Base-by-base conservation (phyloP, 139 green algal species). In the Ettlia oleoabundans region DNA sequence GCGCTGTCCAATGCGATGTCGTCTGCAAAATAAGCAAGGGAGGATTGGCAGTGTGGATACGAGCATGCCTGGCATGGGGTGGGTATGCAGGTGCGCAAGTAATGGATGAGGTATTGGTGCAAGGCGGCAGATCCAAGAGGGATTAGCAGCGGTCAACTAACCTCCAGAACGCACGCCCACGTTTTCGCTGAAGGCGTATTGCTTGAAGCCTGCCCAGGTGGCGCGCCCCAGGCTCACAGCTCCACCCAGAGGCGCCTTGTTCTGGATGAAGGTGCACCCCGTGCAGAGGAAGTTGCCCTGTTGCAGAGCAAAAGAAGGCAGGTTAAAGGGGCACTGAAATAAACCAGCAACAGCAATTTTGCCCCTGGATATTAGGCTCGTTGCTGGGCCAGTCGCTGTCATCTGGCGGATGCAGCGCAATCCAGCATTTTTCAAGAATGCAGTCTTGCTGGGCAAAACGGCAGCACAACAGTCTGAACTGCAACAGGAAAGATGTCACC, bases 241-340 rank as follows among this genome's bases (percentile, higher is more conserved):
- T 7, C 78, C 78, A 2, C 78, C 78, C 78, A 77, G 8, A 6
- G 62, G 62, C 2, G 78, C 78, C 47, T 83, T 76, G 78, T 83
- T 83, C 37, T 67, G 18, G 28, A 35, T 32, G 22, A 83, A 83
- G 35, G 65, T 58, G 78, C 78, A 83, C 22, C 37, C 43, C 4
- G 78, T 77, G 78, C 64, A 83, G 43, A 83, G 35, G 10, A 83
- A 42, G 78, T 76, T 83, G 78, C 64, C 78, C 78, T 83, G 62
- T 15, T 24, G 13, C 10, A 15, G 13, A 58, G 47, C 13, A 10
- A 58, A 10, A 58, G 47, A 10, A 58, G 13, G 47, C 15, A 10
- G 47, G n/a, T n/a, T n/a, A n/a, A n/a, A n/a, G n/a, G n/a, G n/a
- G n/a, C n/a, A n/a, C n/a, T n/a, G n/a, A n/a, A n/a, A n/a, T n/a